phyloP scores from a whole-genome alignment of 495 filamentous ascomycete species.

The Aspergillus baeticus region DNA sequence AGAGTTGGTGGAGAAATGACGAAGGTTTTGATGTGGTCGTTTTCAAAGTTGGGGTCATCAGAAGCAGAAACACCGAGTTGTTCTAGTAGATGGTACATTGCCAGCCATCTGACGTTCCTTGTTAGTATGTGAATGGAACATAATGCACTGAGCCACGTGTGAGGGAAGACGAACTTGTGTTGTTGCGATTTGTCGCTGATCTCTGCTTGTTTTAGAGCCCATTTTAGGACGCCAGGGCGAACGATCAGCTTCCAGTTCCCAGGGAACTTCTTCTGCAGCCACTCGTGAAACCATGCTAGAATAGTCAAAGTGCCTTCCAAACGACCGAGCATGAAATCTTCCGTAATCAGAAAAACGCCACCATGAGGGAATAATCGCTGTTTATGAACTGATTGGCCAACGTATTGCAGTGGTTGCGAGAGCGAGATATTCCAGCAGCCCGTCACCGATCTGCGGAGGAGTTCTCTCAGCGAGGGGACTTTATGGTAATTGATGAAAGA shows the following conservation, averaged over 20 bases:
- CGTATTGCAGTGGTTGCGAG: conserved; percentile 22
- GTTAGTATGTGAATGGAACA: neutral
- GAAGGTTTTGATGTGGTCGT: conserved; percentile 15
- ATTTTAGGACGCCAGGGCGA: conserved; percentile 39
- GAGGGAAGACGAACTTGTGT: conserved; percentile 22
- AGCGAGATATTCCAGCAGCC: conserved; percentile 42
- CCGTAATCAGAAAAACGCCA: conserved; percentile 58
- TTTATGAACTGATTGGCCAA: conserved; percentile 23
- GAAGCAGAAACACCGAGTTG: conserved; percentile 16
- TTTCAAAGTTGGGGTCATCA: conserved; percentile 10
- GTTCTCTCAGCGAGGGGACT: conserved; percentile 27
- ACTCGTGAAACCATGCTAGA: conserved; percentile 56
- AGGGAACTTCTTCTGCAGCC: conserved; percentile 16
- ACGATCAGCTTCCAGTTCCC: conserved; percentile 42
- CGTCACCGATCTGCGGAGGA: conserved; percentile 20
- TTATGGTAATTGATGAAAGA: conserved; percentile 28
- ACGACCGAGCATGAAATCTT: conserved; percentile 57
- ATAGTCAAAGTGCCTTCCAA: conserved; percentile 49
- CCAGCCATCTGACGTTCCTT: conserved; percentile 21
- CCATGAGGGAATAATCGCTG: conserved; percentile 59
- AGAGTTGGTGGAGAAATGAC: conserved; percentile 25
- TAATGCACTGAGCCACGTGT: neutral
- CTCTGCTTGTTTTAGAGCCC: conserved; percentile 28
- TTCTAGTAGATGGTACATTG: conserved; percentile 30
- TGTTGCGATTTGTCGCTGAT: conserved; percentile 9